phyloP scores from a whole-genome alignment of 2,329 filamentous ascomycete genomes.

The Scopulariopsis brevicaulis region DNA sequence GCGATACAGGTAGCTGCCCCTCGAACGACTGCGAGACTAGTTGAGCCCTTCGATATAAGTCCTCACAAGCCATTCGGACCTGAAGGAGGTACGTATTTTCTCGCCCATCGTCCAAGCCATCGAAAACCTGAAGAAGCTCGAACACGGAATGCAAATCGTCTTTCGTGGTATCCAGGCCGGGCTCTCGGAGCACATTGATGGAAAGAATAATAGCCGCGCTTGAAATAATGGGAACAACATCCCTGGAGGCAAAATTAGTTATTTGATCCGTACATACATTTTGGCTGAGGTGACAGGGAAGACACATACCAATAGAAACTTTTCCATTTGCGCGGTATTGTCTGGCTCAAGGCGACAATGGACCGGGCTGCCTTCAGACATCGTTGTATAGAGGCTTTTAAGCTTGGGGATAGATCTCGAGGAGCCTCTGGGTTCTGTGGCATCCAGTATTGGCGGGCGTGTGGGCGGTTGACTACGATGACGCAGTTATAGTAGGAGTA shows the following conservation, averaged over 20 bases:
- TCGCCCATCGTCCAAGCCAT: background rate
- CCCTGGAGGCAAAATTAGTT: background rate
- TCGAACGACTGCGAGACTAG: background rate
- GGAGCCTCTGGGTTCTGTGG: background rate
- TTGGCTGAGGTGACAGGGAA: background rate
- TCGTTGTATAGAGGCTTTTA: background rate
- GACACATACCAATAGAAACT: background rate
- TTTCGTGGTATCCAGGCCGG: background rate
- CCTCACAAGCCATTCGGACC: background rate
- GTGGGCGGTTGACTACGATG: background rate
- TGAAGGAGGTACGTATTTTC: background rate
- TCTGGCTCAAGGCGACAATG: background rate
- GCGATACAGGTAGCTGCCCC: background rate
- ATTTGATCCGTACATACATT: background rate
- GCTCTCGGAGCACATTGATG: background rate
- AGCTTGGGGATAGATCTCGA: background rate
- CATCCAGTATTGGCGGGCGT: background rate
- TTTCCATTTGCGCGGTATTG: background rate
- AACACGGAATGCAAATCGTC: background rate
- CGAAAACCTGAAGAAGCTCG: background rate
- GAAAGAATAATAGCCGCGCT: background rate
- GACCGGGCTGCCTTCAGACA: background rate
- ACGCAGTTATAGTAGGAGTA: background rate
- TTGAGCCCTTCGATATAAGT: background rate
- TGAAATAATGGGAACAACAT: background rate